These are phyloP conservation scores for Salinomyces thailandicus DNA, from an alignment of 2,329 filamentous ascomycete genomes.

Conservation along the genomic window DNA sequence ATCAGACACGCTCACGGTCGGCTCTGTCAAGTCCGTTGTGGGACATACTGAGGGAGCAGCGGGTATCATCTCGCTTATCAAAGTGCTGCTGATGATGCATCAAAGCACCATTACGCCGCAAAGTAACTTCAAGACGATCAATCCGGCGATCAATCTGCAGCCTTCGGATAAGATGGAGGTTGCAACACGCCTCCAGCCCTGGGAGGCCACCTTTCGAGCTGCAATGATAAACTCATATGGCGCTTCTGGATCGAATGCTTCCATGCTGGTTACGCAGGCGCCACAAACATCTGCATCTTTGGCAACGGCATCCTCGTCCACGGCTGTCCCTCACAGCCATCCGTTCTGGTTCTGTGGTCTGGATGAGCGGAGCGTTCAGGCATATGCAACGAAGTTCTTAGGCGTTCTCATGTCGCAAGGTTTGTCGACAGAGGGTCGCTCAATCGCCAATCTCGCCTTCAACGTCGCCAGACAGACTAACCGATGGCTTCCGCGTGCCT, in stretches of 20 bases:
- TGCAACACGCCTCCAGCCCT: neutral
- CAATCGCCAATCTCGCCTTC: neutral
- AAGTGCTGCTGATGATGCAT: conserved; percentile 24
- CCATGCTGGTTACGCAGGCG: neutral
- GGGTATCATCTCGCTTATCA: conserved; percentile 22
- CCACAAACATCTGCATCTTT: neutral
- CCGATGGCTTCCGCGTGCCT: neutral
- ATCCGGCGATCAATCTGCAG: neutral
- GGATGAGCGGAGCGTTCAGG: neutral
- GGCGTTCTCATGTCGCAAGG: neutral
- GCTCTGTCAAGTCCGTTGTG: conserved; percentile 22
- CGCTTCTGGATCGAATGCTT: conserved; percentile 1
- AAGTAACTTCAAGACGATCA: neutral
- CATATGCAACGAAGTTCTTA: no score
- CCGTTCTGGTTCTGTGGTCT: neutral
- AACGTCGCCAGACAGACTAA: neutral
- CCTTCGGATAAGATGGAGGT: neutral
- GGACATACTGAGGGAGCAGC: conserved; percentile 27
- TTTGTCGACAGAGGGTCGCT: neutral
- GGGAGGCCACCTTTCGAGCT: neutral
- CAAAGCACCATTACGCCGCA: conserved; percentile 16
- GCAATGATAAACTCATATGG: conserved; percentile 2
- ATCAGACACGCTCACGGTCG: neutral
- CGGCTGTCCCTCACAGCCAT: neutral
- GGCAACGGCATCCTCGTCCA: neutral